Percentiles rank a stretch among this genome's conserved stretches.
These are phyloP conservation scores for Urtica urens DNA, from an alignment of 306 rosid species.

Conservation along the genomic window DNA sequence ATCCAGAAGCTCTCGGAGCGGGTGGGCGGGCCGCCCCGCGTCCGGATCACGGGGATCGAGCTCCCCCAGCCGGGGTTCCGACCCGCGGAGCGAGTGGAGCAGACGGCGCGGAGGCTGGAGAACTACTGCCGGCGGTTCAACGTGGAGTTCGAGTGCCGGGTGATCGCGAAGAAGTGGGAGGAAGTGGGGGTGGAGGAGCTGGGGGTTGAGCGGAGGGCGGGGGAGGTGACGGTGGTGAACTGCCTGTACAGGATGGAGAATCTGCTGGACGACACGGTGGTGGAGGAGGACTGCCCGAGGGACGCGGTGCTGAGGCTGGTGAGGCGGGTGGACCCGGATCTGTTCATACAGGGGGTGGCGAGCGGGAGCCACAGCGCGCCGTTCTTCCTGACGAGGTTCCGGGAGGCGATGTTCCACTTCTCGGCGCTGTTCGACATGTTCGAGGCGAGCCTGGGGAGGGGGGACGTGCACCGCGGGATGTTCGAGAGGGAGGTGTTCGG, in stretches of 20 bases:
- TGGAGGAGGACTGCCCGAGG: constrained; percentile 35
- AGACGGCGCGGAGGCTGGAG: constrained; percentile 41
- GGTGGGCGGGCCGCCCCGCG: constrained; percentile 39
- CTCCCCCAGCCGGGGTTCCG: constrained; percentile 63
- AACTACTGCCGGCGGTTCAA: constrained; percentile 46
- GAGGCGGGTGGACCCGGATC: constrained; percentile 50
- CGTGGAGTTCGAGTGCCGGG: constrained; percentile 42
- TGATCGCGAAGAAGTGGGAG: constrained; percentile 64
- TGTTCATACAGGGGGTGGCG: constrained; percentile 58
- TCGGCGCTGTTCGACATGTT: constrained; percentile 66
- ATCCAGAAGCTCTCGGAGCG: constrained; percentile 37
- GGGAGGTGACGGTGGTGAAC: constrained; percentile 38
- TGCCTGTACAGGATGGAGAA: constrained; percentile 51
- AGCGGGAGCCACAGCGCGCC: constrained; percentile 69
- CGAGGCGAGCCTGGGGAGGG: constrained; percentile 50
- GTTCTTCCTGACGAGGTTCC: constrained; percentile 56
- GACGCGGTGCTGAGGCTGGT: constrained; percentile 55
- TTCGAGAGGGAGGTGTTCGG: constrained; percentile 54
- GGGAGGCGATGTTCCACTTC: constrained; percentile 64
- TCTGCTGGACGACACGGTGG: constrained; percentile 48
- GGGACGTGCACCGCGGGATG: constrained; percentile 35
- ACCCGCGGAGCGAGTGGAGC: constrained; percentile 59
- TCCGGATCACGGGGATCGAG: constrained; percentile 59
- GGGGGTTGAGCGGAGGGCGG: constrained; percentile 33
- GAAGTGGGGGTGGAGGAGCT: constrained; percentile 36